A percentile compares a stretch with the other conserved stretches of the same genome.
phyloP scores from a whole-genome alignment of 2,329 filamentous ascomycete genomes.

The Ophiostoma sp. region DNA sequence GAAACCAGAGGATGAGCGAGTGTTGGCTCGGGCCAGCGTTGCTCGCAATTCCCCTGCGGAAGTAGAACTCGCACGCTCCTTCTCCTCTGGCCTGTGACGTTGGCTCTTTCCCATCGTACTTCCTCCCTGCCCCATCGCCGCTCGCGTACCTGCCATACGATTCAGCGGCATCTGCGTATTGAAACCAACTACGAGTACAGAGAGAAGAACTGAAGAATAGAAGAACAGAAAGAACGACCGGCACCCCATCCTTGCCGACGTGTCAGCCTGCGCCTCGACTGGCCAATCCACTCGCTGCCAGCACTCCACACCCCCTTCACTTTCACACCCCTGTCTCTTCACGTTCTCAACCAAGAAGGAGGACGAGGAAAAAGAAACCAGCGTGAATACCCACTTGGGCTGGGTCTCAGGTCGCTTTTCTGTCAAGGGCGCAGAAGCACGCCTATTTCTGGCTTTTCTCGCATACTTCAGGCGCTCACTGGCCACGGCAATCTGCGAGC shows the following conservation, averaged over 20 bases:
- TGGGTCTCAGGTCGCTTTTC: constrained; percentile 21
- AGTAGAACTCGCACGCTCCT: no score
- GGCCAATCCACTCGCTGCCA: constrained; percentile 24
- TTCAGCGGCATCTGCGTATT: not conserved
- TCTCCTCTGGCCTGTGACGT: constrained; percentile 5
- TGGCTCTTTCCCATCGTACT: not conserved
- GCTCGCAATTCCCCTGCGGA: no score
- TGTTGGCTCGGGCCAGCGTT: not conserved
- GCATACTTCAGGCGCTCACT: constrained; percentile 2
- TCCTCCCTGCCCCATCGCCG: not conserved
- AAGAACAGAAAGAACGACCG: constrained; percentile 15
- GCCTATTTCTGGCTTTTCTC: not conserved
- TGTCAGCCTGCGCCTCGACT: constrained; percentile 27
- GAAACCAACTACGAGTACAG: not conserved
- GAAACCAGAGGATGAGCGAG: no score
- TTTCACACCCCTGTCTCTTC: constrained; percentile 17
- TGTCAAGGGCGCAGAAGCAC: constrained; percentile 16
- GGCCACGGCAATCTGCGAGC: constrained; percentile 21
- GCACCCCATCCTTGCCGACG: constrained; percentile 24
- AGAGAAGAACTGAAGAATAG: constrained; percentile 3
- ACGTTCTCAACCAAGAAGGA: constrained; percentile 14
- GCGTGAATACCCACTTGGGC: constrained; percentile 20
- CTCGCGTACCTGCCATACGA: constrained; percentile 5
- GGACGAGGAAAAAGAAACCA: constrained; percentile 9
- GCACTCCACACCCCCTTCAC: constrained; percentile 23